A percentile compares a stretch with the other conserved stretches of the same genome.
phyloP scores from a whole-genome alignment of 768 basidiomycete genomes.

The Rhizopogon vesiculosus region DNA sequence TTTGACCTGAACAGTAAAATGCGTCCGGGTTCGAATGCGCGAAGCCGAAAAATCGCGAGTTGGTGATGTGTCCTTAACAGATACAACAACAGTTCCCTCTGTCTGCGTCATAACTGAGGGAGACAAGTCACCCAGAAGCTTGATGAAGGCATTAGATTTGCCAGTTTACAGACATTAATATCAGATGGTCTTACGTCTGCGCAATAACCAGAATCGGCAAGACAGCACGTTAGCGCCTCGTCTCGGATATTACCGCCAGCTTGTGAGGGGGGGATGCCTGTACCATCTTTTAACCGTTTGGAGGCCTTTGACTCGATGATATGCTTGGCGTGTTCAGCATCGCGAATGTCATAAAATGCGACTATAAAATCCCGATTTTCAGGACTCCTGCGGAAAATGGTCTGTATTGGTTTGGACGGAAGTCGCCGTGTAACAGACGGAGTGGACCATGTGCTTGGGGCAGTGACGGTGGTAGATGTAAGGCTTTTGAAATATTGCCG shows the following conservation, averaged over 20 bases:
- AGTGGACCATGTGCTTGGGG: not conserved
- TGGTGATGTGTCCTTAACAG: conserved; percentile 27
- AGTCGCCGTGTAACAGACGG: conserved; percentile 1
- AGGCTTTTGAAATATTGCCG: conserved; percentile 25
- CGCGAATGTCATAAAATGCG: conserved; percentile 57
- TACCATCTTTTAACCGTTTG: conserved; percentile 1
- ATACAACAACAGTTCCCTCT: conserved; percentile 49
- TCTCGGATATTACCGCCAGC: conserved; percentile 11
- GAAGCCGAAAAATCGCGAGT: conserved; percentile 19
- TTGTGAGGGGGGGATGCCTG: conserved; percentile 5
- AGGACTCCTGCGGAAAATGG: conserved; percentile 50
- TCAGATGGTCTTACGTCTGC: conserved; percentile 31
- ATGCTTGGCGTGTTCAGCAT: conserved; percentile 43
- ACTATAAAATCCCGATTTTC: conserved; percentile 49
- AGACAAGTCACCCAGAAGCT: conserved; percentile 47
- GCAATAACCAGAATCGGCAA: conserved; percentile 43
- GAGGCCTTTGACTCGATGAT: conserved; percentile 28
- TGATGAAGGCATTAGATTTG: conserved; percentile 8
- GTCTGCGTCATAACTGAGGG: conserved; percentile 47
- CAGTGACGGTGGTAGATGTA: conserved; percentile 12
- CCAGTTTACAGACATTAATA: not conserved
- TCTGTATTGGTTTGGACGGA: conserved; percentile 39
- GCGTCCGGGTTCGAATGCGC: conserved; percentile 8
- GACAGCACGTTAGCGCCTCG: conserved; percentile 35
- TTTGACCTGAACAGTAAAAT: conserved; percentile 22